These are phyloP conservation scores for Flaveria ramosissima DNA, from an alignment of 129 eudicot genomes.

Conservation along the genomic window DNA sequence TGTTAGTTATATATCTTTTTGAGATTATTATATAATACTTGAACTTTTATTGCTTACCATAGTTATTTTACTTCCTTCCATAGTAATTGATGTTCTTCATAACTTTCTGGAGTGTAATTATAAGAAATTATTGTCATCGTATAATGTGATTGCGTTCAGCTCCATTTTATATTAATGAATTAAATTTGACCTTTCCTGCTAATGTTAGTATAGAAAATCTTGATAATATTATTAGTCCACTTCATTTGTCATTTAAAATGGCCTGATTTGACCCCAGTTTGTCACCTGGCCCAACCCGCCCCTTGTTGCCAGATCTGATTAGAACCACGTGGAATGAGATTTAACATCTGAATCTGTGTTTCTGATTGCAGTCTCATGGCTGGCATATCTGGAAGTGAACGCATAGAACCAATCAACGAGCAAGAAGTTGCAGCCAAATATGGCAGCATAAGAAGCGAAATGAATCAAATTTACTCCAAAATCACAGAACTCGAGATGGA, in stretches of 20 bases:
- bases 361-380: conserved; percentile 54
- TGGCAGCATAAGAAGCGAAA: conserved; percentile 61
- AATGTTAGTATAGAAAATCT: no score
- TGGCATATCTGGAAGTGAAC: conserved; percentile 44
- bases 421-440: conserved; percentile 88
- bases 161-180: no score
- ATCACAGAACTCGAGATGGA: conserved; percentile 97
- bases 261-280: background rate
- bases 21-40: background rate
- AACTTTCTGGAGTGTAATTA: background rate
- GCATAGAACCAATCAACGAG: conserved; percentile 68
- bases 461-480: conserved; percentile 86
- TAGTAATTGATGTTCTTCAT: background rate
- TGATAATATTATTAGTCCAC: no score
- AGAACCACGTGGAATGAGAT: background rate
- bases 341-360: conserved; percentile 7
- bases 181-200: no score
- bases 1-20: background rate
- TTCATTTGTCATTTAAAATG: background rate
- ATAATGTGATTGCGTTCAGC: no score
- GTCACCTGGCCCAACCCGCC: background rate
- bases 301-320: background rate
- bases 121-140: no score
- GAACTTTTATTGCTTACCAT: background rate
- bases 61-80: background rate